A percentile compares a stretch with the other conserved stretches of the same genome.
phyloP scores from a whole-genome alignment of 2,329 filamentous ascomycete species.

The Ambrosiella cleistominuta region DNA sequence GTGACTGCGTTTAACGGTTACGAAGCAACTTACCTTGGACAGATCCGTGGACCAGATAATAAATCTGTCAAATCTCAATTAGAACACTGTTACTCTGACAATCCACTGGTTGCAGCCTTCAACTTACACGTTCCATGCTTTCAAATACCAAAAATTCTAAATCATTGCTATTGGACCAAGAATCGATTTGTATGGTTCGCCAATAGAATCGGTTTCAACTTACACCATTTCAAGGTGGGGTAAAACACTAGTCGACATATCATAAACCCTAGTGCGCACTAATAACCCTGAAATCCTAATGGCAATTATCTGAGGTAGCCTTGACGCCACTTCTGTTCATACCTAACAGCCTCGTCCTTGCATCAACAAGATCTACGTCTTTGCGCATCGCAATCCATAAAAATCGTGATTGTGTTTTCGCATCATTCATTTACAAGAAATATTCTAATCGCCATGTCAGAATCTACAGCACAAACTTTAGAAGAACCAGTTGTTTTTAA shows the following conservation, averaged over 20 bases:
- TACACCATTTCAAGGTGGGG: too few species aligned
- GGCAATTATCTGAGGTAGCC: neutral
- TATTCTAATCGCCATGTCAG: neutral
- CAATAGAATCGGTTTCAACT: too few species aligned
- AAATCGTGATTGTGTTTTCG: neutral
- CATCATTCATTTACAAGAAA: neutral
- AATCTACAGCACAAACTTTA: neutral
- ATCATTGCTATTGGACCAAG: too few species aligned
- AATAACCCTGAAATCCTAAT: neutral
- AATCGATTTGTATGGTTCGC: too few species aligned
- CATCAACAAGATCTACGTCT: neutral
- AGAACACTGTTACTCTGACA: neutral
- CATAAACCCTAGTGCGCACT: neutral
- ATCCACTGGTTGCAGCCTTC: neutral
- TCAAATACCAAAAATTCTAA: too few species aligned
- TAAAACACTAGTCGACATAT: too few species aligned
- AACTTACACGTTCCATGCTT: too few species aligned
- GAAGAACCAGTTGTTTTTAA: constrained; percentile 29
- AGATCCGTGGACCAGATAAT: constrained; percentile 43
- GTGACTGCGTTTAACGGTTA: neutral
- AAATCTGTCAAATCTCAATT: constrained; percentile 26
- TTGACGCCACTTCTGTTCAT: neutral
- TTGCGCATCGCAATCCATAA: neutral
- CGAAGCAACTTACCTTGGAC: constrained; percentile 43
- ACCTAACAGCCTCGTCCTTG: neutral